Percentiles rank a stretch among this genome's conserved stretches.
phyloP scores from a whole-genome alignment of 1,284 basidiomycete genomes.

The Rhodofomes roseus region DNA sequence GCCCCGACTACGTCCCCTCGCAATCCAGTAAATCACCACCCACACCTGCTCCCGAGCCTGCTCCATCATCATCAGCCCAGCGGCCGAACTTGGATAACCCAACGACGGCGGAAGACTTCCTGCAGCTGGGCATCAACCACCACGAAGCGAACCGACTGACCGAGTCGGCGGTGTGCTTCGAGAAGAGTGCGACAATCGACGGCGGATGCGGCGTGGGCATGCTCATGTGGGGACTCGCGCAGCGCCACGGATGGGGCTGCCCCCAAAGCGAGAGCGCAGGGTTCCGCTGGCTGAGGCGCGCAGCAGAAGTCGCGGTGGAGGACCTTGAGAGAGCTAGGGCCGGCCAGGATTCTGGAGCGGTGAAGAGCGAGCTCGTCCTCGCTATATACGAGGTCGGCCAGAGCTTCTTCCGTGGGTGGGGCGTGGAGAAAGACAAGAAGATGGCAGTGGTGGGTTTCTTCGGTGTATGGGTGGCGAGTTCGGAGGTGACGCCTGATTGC shows the following conservation, averaged over 20 bases:
- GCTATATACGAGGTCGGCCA: constrained; percentile 92
- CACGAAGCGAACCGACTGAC: constrained; percentile 77
- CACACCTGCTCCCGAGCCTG: constrained; percentile 6
- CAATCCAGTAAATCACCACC: constrained; percentile 5
- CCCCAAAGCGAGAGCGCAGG: constrained; percentile 72
- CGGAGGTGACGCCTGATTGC: neutral
- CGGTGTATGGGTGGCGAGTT: neutral
- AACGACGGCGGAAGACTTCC: constrained; percentile 54
- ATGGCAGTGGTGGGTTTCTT: constrained; percentile 69
- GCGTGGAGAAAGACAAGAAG: constrained; percentile 79
- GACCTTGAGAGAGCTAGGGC: constrained; percentile 63
- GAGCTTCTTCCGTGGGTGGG: constrained; percentile 92
- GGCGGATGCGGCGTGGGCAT: constrained; percentile 88
- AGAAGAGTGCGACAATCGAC: constrained; percentile 69
- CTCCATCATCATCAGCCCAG: constrained; percentile 14
- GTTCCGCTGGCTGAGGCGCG: constrained; percentile 81
- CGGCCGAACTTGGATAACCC: constrained; percentile 10
- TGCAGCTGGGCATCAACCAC: constrained; percentile 76
- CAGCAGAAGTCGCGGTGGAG: constrained; percentile 78
- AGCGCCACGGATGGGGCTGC: constrained; percentile 88
- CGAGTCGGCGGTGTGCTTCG: constrained; percentile 77
- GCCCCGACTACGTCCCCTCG: constrained; percentile 6
- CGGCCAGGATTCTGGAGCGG: constrained; percentile 36
- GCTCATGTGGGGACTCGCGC: constrained; percentile 89
- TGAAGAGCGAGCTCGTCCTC: constrained; percentile 70